Conservation (phyloP, 768 basidiomycete genomes). For the Mycena olivaceomarginata region DNA sequence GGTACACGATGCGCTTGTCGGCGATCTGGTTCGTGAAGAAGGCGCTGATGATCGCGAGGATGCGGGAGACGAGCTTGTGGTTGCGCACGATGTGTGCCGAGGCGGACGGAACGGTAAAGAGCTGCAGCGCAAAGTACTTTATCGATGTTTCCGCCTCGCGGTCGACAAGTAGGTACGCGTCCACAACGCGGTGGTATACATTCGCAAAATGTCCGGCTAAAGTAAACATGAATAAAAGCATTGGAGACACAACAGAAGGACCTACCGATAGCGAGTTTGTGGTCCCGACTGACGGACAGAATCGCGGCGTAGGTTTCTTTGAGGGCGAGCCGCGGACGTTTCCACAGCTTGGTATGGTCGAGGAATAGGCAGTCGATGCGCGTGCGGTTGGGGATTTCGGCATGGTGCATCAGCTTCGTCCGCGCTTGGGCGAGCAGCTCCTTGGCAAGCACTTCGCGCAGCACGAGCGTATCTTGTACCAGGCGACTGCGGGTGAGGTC, state of each 20-base stretch:
- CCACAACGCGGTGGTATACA: conserved; percentile 91
- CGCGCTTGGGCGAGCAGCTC: conserved; percentile 80
- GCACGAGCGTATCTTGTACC: conserved; percentile 77
- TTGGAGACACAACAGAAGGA: conserved; percentile 26
- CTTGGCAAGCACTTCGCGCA: conserved; percentile 83
- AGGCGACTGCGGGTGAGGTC: conserved; percentile 86
- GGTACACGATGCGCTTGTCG: conserved; percentile 79
- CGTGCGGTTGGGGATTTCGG: conserved; percentile 71
- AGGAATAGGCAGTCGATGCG: conserved; percentile 86
- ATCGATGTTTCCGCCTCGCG: conserved; percentile 97
- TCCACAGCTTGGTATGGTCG: conserved; percentile 92
- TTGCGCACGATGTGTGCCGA: conserved; percentile 86
- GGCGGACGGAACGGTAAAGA: conserved; percentile 94
- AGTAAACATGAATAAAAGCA: not conserved
- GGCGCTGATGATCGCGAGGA: conserved; percentile 89
- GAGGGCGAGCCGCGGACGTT: conserved; percentile 84
- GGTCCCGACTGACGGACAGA: conserved; percentile 80
- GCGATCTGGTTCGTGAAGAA: conserved; percentile 96
- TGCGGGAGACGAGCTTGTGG: conserved; percentile 82
- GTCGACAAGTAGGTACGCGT: conserved; percentile 94
- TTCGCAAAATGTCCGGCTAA: conserved; percentile 89
- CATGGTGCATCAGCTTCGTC: conserved; percentile 65
- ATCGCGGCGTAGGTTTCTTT: conserved; percentile 90
- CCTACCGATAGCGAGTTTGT: conserved; percentile 89
- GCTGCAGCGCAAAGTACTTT: conserved; percentile 93